phyloP scores from a whole-genome alignment of 768 basidiomycete genomes.

The Nidula microcarpa region DNA sequence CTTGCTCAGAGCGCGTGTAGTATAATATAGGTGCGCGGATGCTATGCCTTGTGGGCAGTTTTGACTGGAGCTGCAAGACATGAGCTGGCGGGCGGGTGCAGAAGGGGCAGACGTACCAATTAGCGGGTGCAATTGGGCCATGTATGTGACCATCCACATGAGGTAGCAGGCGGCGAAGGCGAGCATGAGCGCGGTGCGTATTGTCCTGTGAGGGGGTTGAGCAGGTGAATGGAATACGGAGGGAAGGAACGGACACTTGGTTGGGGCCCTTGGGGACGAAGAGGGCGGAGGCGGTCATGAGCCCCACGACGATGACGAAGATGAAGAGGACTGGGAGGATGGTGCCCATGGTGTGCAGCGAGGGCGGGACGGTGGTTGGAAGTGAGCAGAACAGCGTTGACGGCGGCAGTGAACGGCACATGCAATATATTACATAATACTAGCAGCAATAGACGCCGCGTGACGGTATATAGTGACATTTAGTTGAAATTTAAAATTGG shows the following conservation, averaged over 20 bases:
- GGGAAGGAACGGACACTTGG: slow-evolving; percentile 68
- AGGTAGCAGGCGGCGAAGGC: slow-evolving; percentile 84
- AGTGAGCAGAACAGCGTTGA: too few relatives aligned
- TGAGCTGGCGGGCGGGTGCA: too few relatives aligned
- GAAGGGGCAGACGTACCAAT: slow-evolving; percentile 59
- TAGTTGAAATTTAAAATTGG: not conserved
- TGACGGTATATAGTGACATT: too few relatives aligned
- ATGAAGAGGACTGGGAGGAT: slow-evolving; percentile 67
- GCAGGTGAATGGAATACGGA: not conserved
- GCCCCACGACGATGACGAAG: slow-evolving; percentile 57
- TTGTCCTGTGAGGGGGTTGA: slow-evolving; percentile 48
- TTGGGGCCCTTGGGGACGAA: slow-evolving; percentile 83
- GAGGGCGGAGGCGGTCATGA: slow-evolving; percentile 64
- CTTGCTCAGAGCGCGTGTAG: too few relatives aligned
- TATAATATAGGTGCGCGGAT: too few relatives aligned
- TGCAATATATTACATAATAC: not conserved
- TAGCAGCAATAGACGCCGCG: not conserved
- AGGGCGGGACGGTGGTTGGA: too few relatives aligned
- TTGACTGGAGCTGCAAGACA: slow-evolving; percentile 3
- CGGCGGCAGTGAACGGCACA: too few relatives aligned
- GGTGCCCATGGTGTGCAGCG: slow-evolving; percentile 71
- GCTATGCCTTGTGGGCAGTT: not conserved
- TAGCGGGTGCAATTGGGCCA: slow-evolving; percentile 90
- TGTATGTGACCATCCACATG: slow-evolving; percentile 97
- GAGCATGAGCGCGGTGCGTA: slow-evolving; percentile 78